A percentile compares a stretch with the other conserved stretches of the same genome.
phyloP scores from a whole-genome alignment of 352 stramenopile species.

The Globisporangium nunn region DNA sequence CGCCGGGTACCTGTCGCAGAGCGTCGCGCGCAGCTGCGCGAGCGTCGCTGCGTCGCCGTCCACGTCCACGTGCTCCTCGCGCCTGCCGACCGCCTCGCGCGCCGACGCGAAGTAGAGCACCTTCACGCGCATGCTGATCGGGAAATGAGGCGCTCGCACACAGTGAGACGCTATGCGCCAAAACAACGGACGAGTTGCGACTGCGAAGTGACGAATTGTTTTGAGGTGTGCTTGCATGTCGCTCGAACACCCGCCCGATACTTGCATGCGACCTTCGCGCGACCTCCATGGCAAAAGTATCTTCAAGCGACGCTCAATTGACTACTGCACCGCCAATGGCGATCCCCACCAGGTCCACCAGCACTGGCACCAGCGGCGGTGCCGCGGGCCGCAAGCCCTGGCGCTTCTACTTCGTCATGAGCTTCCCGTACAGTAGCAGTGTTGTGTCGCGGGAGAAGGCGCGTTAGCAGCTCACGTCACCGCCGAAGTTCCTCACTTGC shows the following conservation, averaged over 20 bases:
- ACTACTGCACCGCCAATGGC: too few relatives aligned
- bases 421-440: conserved; percentile 29
- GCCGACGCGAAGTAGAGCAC: conserved; percentile 81
- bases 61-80: conserved; percentile 53
- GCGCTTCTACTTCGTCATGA: conserved; percentile 64
- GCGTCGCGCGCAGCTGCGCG: conserved; percentile 26
- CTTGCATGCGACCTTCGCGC: not conserved
- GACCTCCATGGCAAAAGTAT: conserved; percentile 7
- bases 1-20: conserved; percentile 47
- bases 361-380: not conserved
- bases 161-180: not conserved
- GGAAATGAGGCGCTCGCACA: too few relatives aligned
- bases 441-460: conserved; percentile 36
- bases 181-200: not conserved
- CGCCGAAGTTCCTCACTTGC: not conserved
- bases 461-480: conserved; percentile 1
- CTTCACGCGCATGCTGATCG: conserved; percentile 36
- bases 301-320: conserved; percentile 20
- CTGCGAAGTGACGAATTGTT: too few relatives aligned
- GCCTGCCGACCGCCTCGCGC: conserved; percentile 58
- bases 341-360: not conserved
- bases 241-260: too few relatives aligned
- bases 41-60: conserved; percentile 22
- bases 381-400: conserved; percentile 42
- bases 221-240: too few relatives aligned